Evolutionary conservation across 2,329 filamentous ascomycete species (phyloP), one percentile per base, ranked within the genome.

Genomic region (Exophiala sp.): DNA sequence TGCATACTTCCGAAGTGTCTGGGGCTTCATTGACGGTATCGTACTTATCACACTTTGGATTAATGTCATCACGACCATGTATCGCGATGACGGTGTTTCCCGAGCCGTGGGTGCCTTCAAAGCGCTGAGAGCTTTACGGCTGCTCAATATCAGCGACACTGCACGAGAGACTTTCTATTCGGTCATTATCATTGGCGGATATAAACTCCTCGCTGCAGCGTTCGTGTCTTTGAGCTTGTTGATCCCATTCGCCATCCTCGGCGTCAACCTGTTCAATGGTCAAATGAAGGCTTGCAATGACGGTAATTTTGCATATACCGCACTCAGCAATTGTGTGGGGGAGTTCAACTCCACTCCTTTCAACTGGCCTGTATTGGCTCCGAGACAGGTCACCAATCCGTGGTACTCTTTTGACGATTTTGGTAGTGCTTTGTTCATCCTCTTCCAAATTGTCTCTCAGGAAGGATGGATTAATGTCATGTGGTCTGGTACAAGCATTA

Each of bases 391-490:
- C 9, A 72, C 82, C 1, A 97, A 99, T 65, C 84, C 86, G 0
- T 95, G 84, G 67, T 97, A 87, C 72, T 87, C 87, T 69, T 99
- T 99, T 67, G 94, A 99, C 70, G 88, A 95, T 67, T 99, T 99
- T 65, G 89, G 87, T n/a, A 83, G 89, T 50, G 88, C 92, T 0
- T 78, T 99, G 33, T 97, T 97, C 75, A 95, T 95, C 58, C 87
- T 99, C 55, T 99, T 96, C 75, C 91, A 97, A 70, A 96, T 99
- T 71, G 92, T 97, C 39, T 97, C 92, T 48, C 94, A 99, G 71
- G 95, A 99, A 77, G 94, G 94, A 33, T 99, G 95, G 94, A 85
- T 86, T 9, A 91, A 96, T 68, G 90, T 96, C n/a, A 89, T 94
- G 68, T 91, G 88, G 75, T 81, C 83, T 33, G 87, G 86, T 1